Base-by-base conservation (phyloP, 108 stramenopile species). In the Cylindrotheca closterium region DNA sequence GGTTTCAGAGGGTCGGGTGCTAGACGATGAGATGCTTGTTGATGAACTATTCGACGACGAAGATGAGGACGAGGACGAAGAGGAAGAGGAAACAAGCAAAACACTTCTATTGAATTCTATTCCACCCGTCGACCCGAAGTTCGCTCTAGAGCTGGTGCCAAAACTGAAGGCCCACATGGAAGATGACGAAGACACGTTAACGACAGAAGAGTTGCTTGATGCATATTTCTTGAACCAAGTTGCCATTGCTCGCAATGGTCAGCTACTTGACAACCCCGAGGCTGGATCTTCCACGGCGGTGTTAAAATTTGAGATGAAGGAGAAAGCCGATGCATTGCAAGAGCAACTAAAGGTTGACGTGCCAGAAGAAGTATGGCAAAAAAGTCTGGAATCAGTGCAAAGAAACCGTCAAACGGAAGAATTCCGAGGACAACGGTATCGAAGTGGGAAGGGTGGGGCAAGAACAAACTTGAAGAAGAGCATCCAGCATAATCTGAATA, bases 101-200 rank as follows among this genome's bases (percentile, higher is more conserved):
- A 58, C 84, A 18, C 54, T 93, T 4, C 79, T 74, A 19, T 58
- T 84, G 47, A 86, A 93, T 67, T 75, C 79, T 25, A 51, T 88
- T 19, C 92, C 92, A 30, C 92, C 92, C 4, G 75, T 93, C 18
- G 87, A 93, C 64, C 60, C 79, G 27, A 86, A 85, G 59, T 88
- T 87, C 65, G 83, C 75, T 0, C 68, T 59, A 17, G 81, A 85
- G 47, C 66, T 88, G n/a, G 63, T 45, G 23, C 58, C 77, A 3
- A 64, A 86, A 55, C 71, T 84, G 48, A 72, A 65, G 60, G 55
- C 33, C 5, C 19, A 52, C 15, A 31, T 27, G 3, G 58, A 55
- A 19, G 71, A 59, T 25, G 71, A 65, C 24, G 47, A 47, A 5
- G 60, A 62, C 4, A 61, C 63, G 22, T 56, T 85, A 69, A 57